Conservation (phyloP, 352 stramenopile genomes). For the Elongisporangium prolatum region DNA sequence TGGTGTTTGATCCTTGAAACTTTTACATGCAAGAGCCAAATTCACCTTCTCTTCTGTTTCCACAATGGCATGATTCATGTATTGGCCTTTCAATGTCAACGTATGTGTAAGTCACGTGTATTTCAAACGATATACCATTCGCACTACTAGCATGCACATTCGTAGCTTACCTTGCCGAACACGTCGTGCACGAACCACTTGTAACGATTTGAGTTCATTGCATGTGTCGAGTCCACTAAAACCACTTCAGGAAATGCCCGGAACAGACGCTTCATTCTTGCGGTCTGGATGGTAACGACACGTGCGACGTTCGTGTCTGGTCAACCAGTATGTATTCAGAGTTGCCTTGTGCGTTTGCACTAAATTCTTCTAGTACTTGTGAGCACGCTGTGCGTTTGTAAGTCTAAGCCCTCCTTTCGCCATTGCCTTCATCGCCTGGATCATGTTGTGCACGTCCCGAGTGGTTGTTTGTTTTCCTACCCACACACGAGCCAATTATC, state of each 20-base stretch:
- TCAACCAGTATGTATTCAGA: constrained; percentile 1
- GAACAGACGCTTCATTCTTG: constrained; percentile 7
- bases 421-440: constrained; percentile 2
- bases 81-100: constrained; percentile 3
- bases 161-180: constrained; percentile 6
- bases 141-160: neutral
- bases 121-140: too few relatives aligned
- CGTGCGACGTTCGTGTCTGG: neutral
- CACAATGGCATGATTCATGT: constrained; percentile 1
- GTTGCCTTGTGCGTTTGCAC: neutral
- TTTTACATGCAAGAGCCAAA: neutral
- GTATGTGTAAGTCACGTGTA: too few relatives aligned
- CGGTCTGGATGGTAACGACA: constrained; percentile 7
- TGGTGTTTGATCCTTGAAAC: constrained; percentile 5
- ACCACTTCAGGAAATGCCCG: constrained; percentile 6
- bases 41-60: constrained; percentile 3
- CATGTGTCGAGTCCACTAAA: constrained; percentile 3
- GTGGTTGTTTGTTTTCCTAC: constrained; percentile 3
- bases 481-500: neutral
- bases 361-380: constrained; percentile 5
- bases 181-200: constrained; percentile 8
- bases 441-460: constrained; percentile 5
- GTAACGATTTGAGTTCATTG: constrained; percentile 6
- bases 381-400: neutral
- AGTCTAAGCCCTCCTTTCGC: neutral